Base-by-base conservation (phyloP, 805 yeast species). In the Kurtzmaniella cleridarum region DNA sequence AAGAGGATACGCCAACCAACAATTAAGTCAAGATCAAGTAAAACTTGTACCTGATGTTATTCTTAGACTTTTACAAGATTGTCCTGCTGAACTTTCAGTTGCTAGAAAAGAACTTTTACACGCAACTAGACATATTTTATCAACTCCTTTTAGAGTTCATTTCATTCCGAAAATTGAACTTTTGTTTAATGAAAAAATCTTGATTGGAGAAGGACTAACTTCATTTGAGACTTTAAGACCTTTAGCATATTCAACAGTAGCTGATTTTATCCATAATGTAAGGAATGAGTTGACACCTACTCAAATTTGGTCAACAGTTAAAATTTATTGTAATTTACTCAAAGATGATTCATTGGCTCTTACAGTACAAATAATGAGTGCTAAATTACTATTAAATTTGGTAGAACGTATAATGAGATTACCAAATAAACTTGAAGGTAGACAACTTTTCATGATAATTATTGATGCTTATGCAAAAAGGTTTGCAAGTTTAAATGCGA, bases 311-410 rank as follows among this genome's bases (percentile, higher is more conserved):
- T 80, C 83, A 41, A 86, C 96, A 0, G 91, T 95, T 3, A 76
- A 73, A 32, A 82, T 87, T 41, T 93, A 88, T 54, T 83, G 95
- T 52, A 75, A 74, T 23, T 80, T 88, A 48, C 65, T 93, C 45
- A 83, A 84, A 49, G 98, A 95, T 55, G 79, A 78, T 45, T 67
- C 90, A 0, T 64, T 93, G 46, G 93, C 95, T 1, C 73, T 87
- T 44, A 85, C 95, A 5, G 96, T 90, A 28, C 98, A 95, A 59
- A 85, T 90, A 8, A 89, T 93, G 97, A 85, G 96, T 62, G 96
- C 97, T 2, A 91, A 90, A 60, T 67, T 93, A 26, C 62, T 93
- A 26, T 62, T 91, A 45, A 95, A 93, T 58, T 67, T 95, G 50
- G 91, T 93, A 15, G 98, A 95, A 48, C 69, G 95, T 32, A 84